A percentile compares a stretch with the other conserved stretches of the same genome.
Evolutionary conservation across 2,329 filamentous ascomycete genomes (phyloP).

Genomic region (Geosmithia putterillii): DNA sequence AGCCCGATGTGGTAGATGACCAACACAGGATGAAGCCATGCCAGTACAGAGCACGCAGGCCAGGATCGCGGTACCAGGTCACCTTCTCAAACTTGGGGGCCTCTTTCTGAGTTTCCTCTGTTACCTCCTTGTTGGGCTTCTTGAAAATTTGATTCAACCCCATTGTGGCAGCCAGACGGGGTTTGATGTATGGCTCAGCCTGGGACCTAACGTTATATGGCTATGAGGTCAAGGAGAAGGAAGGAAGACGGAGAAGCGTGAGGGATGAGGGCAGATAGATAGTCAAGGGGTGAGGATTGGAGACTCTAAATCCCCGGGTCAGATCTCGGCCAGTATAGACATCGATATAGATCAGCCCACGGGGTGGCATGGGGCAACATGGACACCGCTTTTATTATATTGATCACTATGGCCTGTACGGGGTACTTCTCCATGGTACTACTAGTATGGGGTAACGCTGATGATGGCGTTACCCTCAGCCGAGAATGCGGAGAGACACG

Average conservation of each 20-base stretch:
- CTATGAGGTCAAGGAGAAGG: too few species aligned
- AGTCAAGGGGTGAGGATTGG: not conserved
- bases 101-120: slow-evolving; percentile 20
- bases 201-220: too few species aligned
- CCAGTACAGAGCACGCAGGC: slow-evolving; percentile 42
- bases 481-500: not conserved
- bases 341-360: not conserved
- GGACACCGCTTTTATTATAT: too few species aligned
- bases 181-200: not conserved
- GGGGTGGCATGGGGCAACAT: too few species aligned
- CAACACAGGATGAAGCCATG: slow-evolving; percentile 41
- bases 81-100: slow-evolving; percentile 40
- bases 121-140: slow-evolving; percentile 3
- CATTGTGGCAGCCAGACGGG: not conserved
- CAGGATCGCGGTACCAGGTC: slow-evolving; percentile 42
- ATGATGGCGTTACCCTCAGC: not conserved
- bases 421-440: not conserved
- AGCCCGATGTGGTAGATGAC: slow-evolving; percentile 49
- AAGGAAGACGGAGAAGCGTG: not conserved
- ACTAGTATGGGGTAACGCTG: not conserved
- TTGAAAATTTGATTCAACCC: not conserved
- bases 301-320: not conserved
- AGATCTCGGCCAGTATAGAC: not conserved
- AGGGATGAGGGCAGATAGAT: not conserved
- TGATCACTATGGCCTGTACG: too few species aligned